Evolutionary conservation across 148 eudicot species (phyloP).

Genomic region (Vaccinium darrowii): DNA sequence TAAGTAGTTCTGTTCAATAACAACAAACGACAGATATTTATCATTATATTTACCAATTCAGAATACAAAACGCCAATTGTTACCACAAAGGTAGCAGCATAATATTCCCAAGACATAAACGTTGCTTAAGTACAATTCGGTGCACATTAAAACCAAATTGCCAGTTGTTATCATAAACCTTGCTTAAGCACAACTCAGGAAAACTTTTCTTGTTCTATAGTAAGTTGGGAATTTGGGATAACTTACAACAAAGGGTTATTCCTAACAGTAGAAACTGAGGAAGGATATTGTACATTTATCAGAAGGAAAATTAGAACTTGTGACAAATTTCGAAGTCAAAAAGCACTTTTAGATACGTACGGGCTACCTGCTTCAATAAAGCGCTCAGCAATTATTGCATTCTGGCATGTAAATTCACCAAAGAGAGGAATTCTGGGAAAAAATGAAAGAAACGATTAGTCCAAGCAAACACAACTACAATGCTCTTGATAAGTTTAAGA

Average conservation of each 20-base stretch:
- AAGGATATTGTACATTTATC: not conserved
- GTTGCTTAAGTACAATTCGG: not conserved
- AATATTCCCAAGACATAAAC: not conserved
- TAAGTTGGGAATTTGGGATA: not conserved
- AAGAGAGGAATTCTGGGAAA: slow-evolving; percentile 68
- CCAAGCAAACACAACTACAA: not conserved
- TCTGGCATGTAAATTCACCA: slow-evolving; percentile 97
- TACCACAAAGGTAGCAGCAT: not conserved
- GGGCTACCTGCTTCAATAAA: slow-evolving; percentile 99
- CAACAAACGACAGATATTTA: not conserved
- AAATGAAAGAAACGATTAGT: slow-evolving; percentile 10
- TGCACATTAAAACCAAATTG: not conserved
- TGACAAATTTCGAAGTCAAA: not conserved
- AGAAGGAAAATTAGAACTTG: not conserved
- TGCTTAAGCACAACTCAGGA: not conserved
- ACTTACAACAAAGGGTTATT: too few species aligned
- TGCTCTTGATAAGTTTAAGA: not conserved
- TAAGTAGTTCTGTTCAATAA: not conserved
- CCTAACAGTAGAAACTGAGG: not conserved
- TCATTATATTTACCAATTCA: not conserved
- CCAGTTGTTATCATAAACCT: too few species aligned
- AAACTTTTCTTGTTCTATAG: too few species aligned
- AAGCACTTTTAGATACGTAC: slow-evolving; percentile 69
- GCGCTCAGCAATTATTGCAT: slow-evolving; percentile 92
- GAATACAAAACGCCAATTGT: not conserved